phyloP scores from a whole-genome alignment of 768 basidiomycete genomes.

The Leccinum ochraceum region DNA sequence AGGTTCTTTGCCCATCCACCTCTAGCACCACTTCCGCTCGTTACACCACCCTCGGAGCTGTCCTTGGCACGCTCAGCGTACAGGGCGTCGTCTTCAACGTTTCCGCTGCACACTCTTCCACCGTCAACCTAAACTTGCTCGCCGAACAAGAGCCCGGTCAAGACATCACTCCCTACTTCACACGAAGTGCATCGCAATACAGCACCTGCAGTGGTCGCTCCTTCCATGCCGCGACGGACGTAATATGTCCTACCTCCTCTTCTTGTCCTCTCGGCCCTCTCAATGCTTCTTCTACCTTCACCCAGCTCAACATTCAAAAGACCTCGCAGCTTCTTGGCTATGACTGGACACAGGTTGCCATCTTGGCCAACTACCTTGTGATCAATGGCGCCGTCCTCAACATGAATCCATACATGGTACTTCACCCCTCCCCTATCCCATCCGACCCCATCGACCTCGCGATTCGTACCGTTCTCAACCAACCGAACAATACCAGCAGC shows the following conservation, averaged over 20 bases:
- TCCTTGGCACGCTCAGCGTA: slow-evolving; percentile 68
- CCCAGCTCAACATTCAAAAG: slow-evolving; percentile 60
- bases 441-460: slow-evolving; percentile 80
- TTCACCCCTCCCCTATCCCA: slow-evolving; percentile 66
- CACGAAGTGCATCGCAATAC: slow-evolving; percentile 66
- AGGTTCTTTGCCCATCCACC: slow-evolving; percentile 80
- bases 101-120: slow-evolving; percentile 45
- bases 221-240: slow-evolving; percentile 71
- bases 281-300: slow-evolving; percentile 55
- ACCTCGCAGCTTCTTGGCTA: slow-evolving; percentile 80
- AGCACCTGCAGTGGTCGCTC: slow-evolving; percentile 59
- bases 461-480: slow-evolving; percentile 71
- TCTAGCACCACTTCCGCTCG: slow-evolving; percentile 40
- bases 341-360: slow-evolving; percentile 84
- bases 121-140: slow-evolving; percentile 61
- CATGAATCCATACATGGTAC: slow-evolving; percentile 79
- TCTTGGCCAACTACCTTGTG: slow-evolving; percentile 75
- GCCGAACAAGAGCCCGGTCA: slow-evolving; percentile 64
- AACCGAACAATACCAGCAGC: slow-evolving; percentile 52
- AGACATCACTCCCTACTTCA: slow-evolving; percentile 89
- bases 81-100: slow-evolving; percentile 79
- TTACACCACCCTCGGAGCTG: slow-evolving; percentile 58
- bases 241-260: slow-evolving; percentile 61
- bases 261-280: slow-evolving; percentile 70
- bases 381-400: slow-evolving; percentile 95